Evolutionary conservation across 2,329 filamentous ascomycete species (phyloP).

Genomic region (Aspergillus ochraceus): DNA sequence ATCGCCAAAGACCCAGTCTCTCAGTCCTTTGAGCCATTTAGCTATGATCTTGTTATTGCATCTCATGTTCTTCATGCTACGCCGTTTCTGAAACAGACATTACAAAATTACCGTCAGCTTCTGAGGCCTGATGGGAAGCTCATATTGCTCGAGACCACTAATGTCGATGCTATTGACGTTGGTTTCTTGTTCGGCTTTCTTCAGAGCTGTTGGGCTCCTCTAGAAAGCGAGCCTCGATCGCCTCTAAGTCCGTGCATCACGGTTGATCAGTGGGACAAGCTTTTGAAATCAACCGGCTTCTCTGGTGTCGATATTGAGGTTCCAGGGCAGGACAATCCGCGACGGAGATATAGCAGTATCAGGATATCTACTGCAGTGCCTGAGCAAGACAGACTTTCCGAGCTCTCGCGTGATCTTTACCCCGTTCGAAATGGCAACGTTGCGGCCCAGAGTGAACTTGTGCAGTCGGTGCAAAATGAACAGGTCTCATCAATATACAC

Average conservation of each 20-base stretch:
- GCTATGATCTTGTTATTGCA: neutral
- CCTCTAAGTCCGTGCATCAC: neutral
- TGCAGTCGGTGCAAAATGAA: no score
- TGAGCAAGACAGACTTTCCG: no score
- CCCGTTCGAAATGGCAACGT: no score
- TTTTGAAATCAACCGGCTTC: constrained; percentile 7
- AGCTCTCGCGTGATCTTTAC: no score
- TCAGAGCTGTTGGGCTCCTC: neutral
- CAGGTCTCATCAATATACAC: no score
- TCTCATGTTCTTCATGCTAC: neutral
- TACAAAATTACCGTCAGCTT: neutral
- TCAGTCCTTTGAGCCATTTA: neutral
- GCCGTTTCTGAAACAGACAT: neutral
- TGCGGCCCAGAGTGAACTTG: no score
- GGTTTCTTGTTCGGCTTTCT: neutral
- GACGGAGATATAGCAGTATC: no score
- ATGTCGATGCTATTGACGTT: no score
- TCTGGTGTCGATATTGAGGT: constrained; percentile 14
- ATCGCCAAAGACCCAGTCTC: neutral
- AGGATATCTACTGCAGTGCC: no score
- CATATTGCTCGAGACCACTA: neutral
- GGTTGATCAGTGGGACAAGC: constrained; percentile 5
- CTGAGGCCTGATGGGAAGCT: neutral
- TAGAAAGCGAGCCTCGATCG: neutral
- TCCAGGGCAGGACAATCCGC: no score